Evolutionary conservation across 495 filamentous ascomycete species (phyloP), one percentile per base, ranked within the genome.

Genomic region (Penicillium waksmanii): DNA sequence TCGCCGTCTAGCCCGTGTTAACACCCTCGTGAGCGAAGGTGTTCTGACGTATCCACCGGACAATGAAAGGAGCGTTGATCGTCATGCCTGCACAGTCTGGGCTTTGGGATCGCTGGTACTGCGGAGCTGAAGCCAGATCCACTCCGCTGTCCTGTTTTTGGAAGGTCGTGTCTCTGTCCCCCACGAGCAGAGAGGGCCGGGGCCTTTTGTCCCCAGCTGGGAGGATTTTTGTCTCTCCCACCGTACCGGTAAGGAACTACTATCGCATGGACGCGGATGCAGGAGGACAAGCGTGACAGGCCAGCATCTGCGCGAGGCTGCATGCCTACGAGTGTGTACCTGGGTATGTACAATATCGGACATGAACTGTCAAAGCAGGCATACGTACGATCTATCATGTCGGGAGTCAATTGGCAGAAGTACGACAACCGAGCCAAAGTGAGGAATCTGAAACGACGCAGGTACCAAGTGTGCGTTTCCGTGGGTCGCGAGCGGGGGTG

Each of bases 41-140:
- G 57, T 33, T 58, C 46, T 64, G 61, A 58, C 53, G 56, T 56
- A 63, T 59, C 56, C 56, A 56, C 56, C 52, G 18, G 49, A 43
- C 19, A 51, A 33, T 55, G 51, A 58, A 62, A 35, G 42, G 50
- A 50, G 34, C 18, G 51, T 34, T 36, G 60, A 62, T 62, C 60
- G 23, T 10, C 53, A 51, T 47, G 50, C 52, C 60, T 54, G 50
- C 51, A 54, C 49, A 50, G 43, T 50, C 27, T 40, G 25, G 40
- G 49, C 46, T 48, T 48, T 23, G 9, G 19, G 46, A 48, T 48
- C 46, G 46, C 46, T 48, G 46, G 21, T 15, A 23, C 19, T 48
- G 23, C 46, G 55, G 49, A 44, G 36, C 53, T 51, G 49, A 51
- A 18, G 31, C 10, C 13, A 12, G 15, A 13, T 44, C 60, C 49